Evolutionary conservation across 176 grass and related monocot genomes (phyloP).

Genomic region (Oropetium thomaeum): DNA sequence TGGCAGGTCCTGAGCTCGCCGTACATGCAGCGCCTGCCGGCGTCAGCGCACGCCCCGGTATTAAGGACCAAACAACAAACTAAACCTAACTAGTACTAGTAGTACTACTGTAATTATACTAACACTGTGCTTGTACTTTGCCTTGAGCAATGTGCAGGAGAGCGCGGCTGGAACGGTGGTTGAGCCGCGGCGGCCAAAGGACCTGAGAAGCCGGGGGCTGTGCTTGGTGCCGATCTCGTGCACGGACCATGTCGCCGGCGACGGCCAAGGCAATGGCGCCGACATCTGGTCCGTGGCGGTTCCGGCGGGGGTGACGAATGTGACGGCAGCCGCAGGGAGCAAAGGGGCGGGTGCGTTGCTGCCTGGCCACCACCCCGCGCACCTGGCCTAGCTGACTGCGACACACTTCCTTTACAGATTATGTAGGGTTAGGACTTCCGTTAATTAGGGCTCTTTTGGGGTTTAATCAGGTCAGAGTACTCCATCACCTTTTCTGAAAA

Average conservation of each 20-base stretch:
- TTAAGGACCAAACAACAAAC: neutral
- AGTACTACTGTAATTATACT: neutral
- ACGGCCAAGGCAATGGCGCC: slow-evolving; percentile 41
- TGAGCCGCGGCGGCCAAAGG: slow-evolving; percentile 9
- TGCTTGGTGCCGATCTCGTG: slow-evolving; percentile 77
- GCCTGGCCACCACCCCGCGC: neutral
- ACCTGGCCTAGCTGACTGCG: slow-evolving; percentile 22
- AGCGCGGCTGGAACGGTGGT: slow-evolving; percentile 1
- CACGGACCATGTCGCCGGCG: slow-evolving; percentile 69
- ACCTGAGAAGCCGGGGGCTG: slow-evolving; percentile 77
- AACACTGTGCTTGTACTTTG: neutral
- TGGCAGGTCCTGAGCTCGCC: slow-evolving; percentile 85
- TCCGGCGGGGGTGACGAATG: neutral
- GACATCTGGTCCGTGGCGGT: slow-evolving; percentile 73
- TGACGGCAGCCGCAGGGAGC: neutral
- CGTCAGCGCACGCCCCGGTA: slow-evolving; percentile 49
- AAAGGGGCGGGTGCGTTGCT: neutral
- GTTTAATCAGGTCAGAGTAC: slow-evolving; percentile 19
- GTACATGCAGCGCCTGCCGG: slow-evolving; percentile 71
- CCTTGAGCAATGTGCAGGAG: neutral
- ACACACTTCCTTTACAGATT: neutral
- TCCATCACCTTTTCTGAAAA: slow-evolving; percentile 10
- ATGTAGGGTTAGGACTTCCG: slow-evolving; percentile 11
- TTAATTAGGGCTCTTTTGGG: slow-evolving; percentile 1
- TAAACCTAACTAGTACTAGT: neutral